Evolutionary conservation across 331 rosid species (phyloP), one percentile per base, ranked within the genome.

Genomic region (Erythrophleum ivorense): DNA sequence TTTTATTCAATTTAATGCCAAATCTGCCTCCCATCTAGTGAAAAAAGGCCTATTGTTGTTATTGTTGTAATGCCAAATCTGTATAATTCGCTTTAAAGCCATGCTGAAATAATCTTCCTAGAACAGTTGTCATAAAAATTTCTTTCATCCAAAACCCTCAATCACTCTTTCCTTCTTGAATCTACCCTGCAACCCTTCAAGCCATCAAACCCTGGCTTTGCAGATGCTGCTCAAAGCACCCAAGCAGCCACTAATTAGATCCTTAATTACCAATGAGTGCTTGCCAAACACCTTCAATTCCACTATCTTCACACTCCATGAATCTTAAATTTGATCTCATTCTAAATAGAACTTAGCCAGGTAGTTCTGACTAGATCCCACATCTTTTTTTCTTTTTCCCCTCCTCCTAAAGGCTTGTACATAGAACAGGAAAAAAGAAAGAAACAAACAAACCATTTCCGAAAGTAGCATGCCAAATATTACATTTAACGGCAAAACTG

Each of bases 171-270:
- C 21, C 41, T 15, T 36, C 58, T 68, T 48, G 55, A 48, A 46
- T 70, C 48, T 15, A 5, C 15, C n/a, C 41, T 33, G 33, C 15
- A 54, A 33, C 19, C 29, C 41, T 14, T 79, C 16, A n/a, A 79
- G 19, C 7, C 48, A 11, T 19, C 63, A 48, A 40, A 81, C 49
- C 13, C 64, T 41, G 36, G 49, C 59, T 24, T 38, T 41, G 60
- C 48, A 52, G 79, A 48, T 24, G 58, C 16, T 10, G 58, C 24
- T 73, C 69, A 81, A 33, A 48, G 80, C 69, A 62, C 16, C 67
- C 68, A 71, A 60, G 40, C 34, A 57, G 79, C 40, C 66, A 75
- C 16, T 6, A 24, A 12, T 40, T 10, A 50, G 6, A 9, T 75
- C 79, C 68, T 57, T 38, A 40, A 75, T 14, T 57, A 58, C 62